Conservation (phyloP, 169 alveolate genomes). For the Plasmodium gonderi region DNA sequence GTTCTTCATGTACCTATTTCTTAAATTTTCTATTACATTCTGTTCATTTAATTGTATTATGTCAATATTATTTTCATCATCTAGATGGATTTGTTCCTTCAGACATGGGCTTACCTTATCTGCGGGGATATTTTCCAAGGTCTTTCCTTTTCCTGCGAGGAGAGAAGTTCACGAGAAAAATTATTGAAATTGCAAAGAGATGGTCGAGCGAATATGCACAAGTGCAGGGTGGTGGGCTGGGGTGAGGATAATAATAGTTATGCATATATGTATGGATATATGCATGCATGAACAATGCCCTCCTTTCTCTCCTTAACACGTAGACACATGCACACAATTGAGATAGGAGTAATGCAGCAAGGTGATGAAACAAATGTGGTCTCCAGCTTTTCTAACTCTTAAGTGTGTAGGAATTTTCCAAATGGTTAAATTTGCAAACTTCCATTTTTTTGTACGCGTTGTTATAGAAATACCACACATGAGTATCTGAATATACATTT, state of each 20-base stretch:
- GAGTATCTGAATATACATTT: slow-evolving; percentile 18
- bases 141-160: slow-evolving; percentile 40
- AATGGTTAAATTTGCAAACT: not conserved
- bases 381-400: slow-evolving; percentile 24
- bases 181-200: too few species aligned
- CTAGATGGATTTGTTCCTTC: slow-evolving; percentile 23
- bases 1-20: slow-evolving; percentile 75
- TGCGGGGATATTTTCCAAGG: slow-evolving; percentile 27
- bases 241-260: not conserved
- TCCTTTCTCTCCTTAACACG: too few species aligned
- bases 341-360: too few species aligned
- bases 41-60: slow-evolving; percentile 37
- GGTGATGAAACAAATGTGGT: too few species aligned
- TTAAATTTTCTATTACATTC: slow-evolving; percentile 52
- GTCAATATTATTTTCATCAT: slow-evolving; percentile 48
- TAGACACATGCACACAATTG: too few species aligned
- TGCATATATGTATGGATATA: not conserved
- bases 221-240: not conserved
- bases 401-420: slow-evolving; percentile 21
- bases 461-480: slow-evolving; percentile 64
- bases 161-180: too few species aligned
- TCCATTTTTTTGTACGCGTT: slow-evolving; percentile 68
- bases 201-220: not conserved
- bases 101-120: slow-evolving; percentile 34
- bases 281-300: too few species aligned